These are phyloP conservation scores for Prinsepia uniflora DNA, from an alignment of 306 rosid species.

Conservation along the genomic window DNA sequence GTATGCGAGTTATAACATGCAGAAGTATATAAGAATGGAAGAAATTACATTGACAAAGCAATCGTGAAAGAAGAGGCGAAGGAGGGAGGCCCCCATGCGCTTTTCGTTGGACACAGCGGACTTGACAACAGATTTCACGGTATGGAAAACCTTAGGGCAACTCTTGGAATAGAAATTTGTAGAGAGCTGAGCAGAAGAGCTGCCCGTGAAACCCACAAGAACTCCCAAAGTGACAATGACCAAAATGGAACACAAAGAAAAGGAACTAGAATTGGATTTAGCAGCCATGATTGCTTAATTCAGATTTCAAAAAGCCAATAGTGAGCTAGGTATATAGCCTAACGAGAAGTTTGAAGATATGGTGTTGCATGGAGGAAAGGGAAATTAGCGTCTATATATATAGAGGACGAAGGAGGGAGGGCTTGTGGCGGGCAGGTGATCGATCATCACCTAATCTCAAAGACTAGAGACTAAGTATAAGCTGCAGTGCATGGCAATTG, in stretches of 20 bases:
- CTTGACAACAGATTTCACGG: conserved; percentile 41
- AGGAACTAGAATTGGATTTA: background rate
- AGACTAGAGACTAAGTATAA: background rate
- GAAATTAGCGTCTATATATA: background rate
- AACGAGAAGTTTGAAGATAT: background rate
- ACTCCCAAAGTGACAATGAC: conserved; percentile 14
- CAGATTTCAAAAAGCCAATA: background rate
- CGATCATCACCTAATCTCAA: background rate
- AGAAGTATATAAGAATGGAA: background rate
- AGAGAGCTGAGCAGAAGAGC: conserved; percentile 49
- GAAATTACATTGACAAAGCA: conserved; percentile 67
- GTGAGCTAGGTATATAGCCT: too few species aligned
- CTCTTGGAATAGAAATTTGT: conserved; percentile 40
- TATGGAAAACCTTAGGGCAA: conserved; percentile 49
- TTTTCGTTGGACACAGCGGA: conserved; percentile 50
- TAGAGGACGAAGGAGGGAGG: background rate
- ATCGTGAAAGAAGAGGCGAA: conserved; percentile 79
- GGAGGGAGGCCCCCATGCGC: conserved; percentile 77
- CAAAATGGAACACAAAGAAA: background rate
- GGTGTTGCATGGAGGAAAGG: background rate
- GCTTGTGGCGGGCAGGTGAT: background rate
- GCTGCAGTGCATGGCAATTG: background rate
- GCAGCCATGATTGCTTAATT: conserved; percentile 8
- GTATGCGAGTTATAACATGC: background rate
- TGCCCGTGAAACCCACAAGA: conserved; percentile 28